These are phyloP conservation scores for Rhizophlyctis rosea DNA, from an alignment of 192 early-diverging fungal genomes.

Conservation along the genomic window DNA sequence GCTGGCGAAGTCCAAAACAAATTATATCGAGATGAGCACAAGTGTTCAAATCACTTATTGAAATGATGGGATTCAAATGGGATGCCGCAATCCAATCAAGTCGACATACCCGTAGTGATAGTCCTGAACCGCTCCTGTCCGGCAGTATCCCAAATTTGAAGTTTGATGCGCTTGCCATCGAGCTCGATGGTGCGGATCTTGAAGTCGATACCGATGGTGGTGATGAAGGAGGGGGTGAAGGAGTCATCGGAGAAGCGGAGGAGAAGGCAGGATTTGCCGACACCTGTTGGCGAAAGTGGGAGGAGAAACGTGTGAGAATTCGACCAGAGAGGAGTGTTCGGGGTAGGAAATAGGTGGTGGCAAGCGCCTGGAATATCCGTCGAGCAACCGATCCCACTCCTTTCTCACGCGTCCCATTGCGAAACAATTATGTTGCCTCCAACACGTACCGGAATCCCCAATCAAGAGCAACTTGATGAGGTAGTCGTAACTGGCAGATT, in stretches of 20 bases:
- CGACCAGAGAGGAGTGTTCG: not conserved
- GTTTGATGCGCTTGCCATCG: slow-evolving; percentile 98
- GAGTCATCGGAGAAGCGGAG: slow-evolving; percentile 98
- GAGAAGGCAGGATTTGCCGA: slow-evolving; percentile 94
- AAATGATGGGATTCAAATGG: not conserved
- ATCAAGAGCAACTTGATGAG: slow-evolving; percentile 98
- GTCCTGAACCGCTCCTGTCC: slow-evolving; percentile 99
- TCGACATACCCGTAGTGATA: slow-evolving; percentile 84
- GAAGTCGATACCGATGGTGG: slow-evolving; percentile 99
- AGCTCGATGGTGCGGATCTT: slow-evolving; percentile 98
- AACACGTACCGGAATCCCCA: slow-evolving; percentile 90
- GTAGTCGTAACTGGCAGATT: slow-evolving; percentile 97
- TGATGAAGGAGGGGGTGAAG: slow-evolving; percentile 99
- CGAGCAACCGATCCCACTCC: too few relatives aligned
- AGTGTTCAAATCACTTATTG: not conserved
- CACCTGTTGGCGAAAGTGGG: slow-evolving; percentile 55
- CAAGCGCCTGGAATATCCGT: too few relatives aligned
- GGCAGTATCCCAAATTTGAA: slow-evolving; percentile 99
- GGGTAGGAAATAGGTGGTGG: not conserved
- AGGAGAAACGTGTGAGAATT: slow-evolving; percentile 9
- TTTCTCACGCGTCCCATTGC: too few relatives aligned
- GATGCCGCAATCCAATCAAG: not conserved
- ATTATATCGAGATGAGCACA: not conserved
- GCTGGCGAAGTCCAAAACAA: slow-evolving; percentile 43
- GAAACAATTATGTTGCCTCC: too few relatives aligned